Conservation (phyloP, 331 rosid species). For the Malus hybrid region DNA sequence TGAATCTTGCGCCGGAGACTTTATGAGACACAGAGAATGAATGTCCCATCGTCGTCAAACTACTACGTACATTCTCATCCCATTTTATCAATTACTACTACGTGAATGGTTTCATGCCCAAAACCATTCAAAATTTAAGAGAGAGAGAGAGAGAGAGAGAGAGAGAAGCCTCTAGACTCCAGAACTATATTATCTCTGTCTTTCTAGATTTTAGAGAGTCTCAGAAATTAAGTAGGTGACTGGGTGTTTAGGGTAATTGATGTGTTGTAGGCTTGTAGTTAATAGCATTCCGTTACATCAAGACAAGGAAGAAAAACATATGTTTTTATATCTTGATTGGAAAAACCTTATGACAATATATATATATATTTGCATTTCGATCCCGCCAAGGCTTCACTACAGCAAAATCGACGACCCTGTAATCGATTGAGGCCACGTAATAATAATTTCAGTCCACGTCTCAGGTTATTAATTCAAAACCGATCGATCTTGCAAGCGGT, state of each 20-base stretch:
- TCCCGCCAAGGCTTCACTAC: not conserved
- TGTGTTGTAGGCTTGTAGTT: not conserved
- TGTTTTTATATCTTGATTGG: not conserved
- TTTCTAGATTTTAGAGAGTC: not conserved
- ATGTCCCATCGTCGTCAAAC: not conserved
- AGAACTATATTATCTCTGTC: not conserved
- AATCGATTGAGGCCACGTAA: not conserved
- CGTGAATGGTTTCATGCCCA: slow-evolving; percentile 4
- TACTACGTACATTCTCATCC: not conserved
- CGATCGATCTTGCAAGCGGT: not conserved
- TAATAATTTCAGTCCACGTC: not conserved
- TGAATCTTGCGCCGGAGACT: not conserved
- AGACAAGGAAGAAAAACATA: too few relatives aligned
- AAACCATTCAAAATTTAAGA: slow-evolving; percentile 1
- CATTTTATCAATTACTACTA: not conserved
- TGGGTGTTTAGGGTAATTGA: not conserved
- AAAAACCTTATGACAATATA: not conserved
- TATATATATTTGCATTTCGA: not conserved
- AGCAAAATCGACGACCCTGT: not conserved
- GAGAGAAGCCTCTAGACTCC: not conserved
- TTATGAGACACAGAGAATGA: not conserved
- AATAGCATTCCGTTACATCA: too few relatives aligned
- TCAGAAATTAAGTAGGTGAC: not conserved
- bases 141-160: not conserved
- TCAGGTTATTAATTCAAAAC: not conserved